These are phyloP conservation scores for Colletotrichum sp. DNA, from an alignment of 2,329 filamentous ascomycete genomes.

Conservation along the genomic window DNA sequence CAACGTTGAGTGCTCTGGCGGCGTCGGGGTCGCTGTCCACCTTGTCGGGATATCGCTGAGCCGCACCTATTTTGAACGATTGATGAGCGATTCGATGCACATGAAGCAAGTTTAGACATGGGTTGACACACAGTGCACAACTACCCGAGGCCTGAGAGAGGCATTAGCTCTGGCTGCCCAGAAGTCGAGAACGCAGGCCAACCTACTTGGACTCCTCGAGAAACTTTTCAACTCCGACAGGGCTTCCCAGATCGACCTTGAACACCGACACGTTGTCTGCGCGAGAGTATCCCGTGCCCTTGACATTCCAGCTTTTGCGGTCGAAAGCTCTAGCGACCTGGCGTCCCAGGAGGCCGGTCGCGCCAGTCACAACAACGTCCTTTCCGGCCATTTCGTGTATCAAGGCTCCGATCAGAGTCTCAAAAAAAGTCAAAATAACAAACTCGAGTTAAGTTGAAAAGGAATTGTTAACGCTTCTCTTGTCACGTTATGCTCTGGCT, in stretches of 20 bases:
- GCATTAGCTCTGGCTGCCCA: background rate
- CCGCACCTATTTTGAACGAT: slow-evolving; percentile 64
- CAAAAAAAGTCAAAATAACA: background rate
- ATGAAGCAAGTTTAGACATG: background rate
- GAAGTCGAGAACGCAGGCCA: background rate
- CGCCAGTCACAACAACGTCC: slow-evolving; percentile 79
- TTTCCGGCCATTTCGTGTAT: slow-evolving; percentile 37
- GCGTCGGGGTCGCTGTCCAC: slow-evolving; percentile 81
- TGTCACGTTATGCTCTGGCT: background rate
- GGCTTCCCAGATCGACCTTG: slow-evolving; percentile 58
- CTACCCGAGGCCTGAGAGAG: slow-evolving; percentile 67
- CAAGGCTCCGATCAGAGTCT: background rate
- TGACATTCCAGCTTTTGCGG: slow-evolving; percentile 68
- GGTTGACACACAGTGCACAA: slow-evolving; percentile 75
- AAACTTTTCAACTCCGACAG: slow-evolving; percentile 49
- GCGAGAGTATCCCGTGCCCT: slow-evolving; percentile 76
- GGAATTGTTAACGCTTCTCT: background rate
- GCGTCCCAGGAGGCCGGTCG: slow-evolving; percentile 82
- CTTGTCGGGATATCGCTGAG: slow-evolving; percentile 86
- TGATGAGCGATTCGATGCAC: background rate
- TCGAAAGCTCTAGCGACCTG: slow-evolving; percentile 77
- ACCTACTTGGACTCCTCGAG: slow-evolving; percentile 62
- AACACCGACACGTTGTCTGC: slow-evolving; percentile 73
- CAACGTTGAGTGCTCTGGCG: slow-evolving; percentile 76
- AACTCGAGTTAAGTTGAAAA: background rate